These are phyloP conservation scores for Mortierella sp. DNA, from an alignment of 371 early-diverging fungal species.

Conservation along the genomic window DNA sequence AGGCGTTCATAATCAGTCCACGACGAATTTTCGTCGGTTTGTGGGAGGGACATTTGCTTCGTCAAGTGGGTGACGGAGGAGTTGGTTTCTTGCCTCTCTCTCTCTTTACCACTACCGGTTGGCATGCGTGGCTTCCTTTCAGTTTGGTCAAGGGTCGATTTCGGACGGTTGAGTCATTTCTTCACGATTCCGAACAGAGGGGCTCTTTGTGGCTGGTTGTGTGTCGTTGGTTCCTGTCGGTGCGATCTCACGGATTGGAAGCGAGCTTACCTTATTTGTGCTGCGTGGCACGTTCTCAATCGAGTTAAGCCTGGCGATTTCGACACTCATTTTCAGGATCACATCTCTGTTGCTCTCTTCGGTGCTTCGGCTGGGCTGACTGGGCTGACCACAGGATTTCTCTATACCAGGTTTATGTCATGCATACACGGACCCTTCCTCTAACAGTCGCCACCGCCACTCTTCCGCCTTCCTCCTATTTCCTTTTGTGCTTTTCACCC, in stretches of 20 bases:
- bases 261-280: neutral
- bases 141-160: conserved; percentile 4
- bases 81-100: neutral
- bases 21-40: neutral
- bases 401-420: neutral
- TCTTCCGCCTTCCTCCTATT: neutral
- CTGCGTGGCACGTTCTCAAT: neutral
- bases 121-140: neutral
- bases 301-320: neutral
- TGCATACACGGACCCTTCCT: conserved; percentile 21
- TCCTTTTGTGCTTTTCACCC: neutral
- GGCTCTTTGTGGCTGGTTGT: neutral
- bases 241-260: neutral
- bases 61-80: neutral
- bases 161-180: neutral
- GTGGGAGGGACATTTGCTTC: neutral
- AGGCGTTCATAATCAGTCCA: neutral
- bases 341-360: neutral
- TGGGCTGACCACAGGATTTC: neutral
- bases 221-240: neutral
- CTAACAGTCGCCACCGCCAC: conserved; percentile 30
- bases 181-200: neutral
- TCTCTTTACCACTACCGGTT: neutral
- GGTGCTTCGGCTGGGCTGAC: neutral
- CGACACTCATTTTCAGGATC: neutral